Conservation (phyloP, 805 yeast species). For the Candida fluviatilis region DNA sequence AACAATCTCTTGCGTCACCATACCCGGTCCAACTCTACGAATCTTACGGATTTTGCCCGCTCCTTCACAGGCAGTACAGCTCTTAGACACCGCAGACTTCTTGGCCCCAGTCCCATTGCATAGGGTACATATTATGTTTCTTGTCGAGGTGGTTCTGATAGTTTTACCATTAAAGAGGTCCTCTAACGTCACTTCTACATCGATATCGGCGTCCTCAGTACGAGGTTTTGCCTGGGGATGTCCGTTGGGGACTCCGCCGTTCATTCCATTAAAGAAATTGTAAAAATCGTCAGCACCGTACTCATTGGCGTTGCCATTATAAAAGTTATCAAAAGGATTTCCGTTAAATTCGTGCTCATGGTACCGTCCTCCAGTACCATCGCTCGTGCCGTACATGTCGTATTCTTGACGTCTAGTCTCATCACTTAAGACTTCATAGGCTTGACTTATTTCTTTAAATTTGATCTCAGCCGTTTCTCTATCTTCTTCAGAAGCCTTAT, state of each 20-base stretch:
- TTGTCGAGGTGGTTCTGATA: constrained; percentile 64
- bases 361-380: constrained; percentile 19
- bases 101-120: constrained; percentile 81
- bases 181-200: constrained; percentile 61
- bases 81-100: constrained; percentile 47
- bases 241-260: constrained; percentile 13
- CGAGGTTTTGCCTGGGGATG: constrained; percentile 22
- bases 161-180: constrained; percentile 80
- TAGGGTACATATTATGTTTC: constrained; percentile 65
- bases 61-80: constrained; percentile 72
- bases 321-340: constrained; percentile 34
- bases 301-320: constrained; percentile 38
- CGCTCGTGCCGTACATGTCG: constrained; percentile 50
- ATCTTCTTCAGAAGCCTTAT: constrained; percentile 68
- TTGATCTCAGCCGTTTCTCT: constrained; percentile 68
- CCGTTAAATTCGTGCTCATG: constrained; percentile 21
- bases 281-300: constrained; percentile 74
- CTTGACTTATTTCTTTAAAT: constrained; percentile 81
- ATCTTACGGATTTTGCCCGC: constrained; percentile 58
- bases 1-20: constrained; percentile 58
- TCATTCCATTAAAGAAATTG: constrained; percentile 55
- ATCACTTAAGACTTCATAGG: constrained; percentile 79
- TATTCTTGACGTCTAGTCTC: constrained; percentile 56
- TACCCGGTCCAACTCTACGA: constrained; percentile 68
- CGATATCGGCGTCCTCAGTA: constrained; percentile 67